Evolutionary conservation across 257 asterid genomes (phyloP).

Genomic region (Gentiana straminea): DNA sequence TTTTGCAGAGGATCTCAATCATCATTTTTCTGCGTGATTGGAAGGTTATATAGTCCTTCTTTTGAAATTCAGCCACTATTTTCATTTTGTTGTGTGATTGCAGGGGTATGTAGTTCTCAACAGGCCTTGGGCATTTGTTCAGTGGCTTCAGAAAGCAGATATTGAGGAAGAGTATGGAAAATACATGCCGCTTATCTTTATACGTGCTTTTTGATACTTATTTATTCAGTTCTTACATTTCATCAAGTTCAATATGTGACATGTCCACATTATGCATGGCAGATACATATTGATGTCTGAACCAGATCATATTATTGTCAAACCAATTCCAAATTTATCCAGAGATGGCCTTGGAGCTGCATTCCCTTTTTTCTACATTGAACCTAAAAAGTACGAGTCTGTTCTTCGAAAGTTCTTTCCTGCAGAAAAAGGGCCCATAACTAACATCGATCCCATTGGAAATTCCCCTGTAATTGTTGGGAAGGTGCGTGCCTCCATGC

Average conservation of each 20-base stretch:
- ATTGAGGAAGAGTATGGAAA: conserved; percentile 78
- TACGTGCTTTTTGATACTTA: not conserved
- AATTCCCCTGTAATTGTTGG: conserved; percentile 91
- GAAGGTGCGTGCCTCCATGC: conserved; percentile 35
- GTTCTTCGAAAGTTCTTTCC: conserved; percentile 74
- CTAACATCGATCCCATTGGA: conserved; percentile 85
- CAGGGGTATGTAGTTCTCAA: conserved; percentile 97
- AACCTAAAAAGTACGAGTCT: conserved; percentile 67
- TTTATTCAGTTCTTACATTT: not conserved
- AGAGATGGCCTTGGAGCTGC: conserved; percentile 74
- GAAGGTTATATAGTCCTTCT: no score
- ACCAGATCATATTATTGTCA: conserved; percentile 88
- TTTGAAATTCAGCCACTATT: no score
- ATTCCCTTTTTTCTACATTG: conserved; percentile 88
- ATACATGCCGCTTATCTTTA: not conserved
- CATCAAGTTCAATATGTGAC: not conserved
- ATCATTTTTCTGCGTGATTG: no score
- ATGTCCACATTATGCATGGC: conserved; percentile 7
- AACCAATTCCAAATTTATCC: conserved; percentile 85
- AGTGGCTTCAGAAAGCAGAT: conserved; percentile 88
- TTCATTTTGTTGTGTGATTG: conserved; percentile 10
- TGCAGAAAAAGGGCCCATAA: conserved; percentile 61
- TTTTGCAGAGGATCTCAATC: no score
- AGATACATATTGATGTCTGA: conserved; percentile 94
- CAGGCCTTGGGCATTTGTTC: conserved; percentile 99